Evolutionary conservation across 2,329 filamentous ascomycete genomes (phyloP).

Genomic region (Drechmeria coniospora): DNA sequence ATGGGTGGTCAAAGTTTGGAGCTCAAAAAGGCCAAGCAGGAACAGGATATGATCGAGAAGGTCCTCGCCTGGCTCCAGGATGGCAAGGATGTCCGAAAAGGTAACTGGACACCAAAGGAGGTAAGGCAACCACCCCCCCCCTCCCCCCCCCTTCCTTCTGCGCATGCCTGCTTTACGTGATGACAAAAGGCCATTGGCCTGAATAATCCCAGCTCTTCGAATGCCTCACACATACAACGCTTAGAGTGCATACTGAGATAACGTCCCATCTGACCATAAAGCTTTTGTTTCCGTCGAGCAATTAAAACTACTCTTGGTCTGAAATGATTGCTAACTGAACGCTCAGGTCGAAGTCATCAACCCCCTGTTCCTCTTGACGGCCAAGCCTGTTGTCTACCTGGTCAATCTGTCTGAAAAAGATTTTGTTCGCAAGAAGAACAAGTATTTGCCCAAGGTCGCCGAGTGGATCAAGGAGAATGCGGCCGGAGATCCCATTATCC

Average conservation of each 20-base stretch:
- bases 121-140: constrained; percentile 44
- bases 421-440: constrained; percentile 98
- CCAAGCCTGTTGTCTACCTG: constrained; percentile 93
- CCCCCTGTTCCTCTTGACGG: constrained; percentile 83
- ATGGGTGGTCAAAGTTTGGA: constrained; percentile 90
- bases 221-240: constrained; percentile 59
- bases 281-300: constrained; percentile 3
- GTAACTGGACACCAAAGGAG: constrained; percentile 84
- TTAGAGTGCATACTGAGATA: constrained; percentile 75
- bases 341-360: constrained; percentile 90
- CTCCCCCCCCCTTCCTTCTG: constrained; percentile 7
- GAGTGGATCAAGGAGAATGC: constrained; percentile 93
- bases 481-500: constrained; percentile 76
- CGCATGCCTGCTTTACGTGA: constrained; percentile 44
- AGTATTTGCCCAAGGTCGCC: constrained; percentile 84
- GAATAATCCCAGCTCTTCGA: constrained; percentile 99
- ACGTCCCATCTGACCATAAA: constrained; percentile 51
- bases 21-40: constrained; percentile 93
- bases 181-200: constrained; percentile 96
- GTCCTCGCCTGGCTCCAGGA: constrained; percentile 68
- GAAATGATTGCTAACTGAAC: constrained; percentile 9
- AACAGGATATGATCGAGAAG: constrained; percentile 87
- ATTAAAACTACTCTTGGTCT: constrained; percentile 4
- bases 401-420: constrained; percentile 96
- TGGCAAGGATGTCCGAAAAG: constrained; percentile 88